phyloP scores from a whole-genome alignment of 2,329 filamentous ascomycete genomes.

The Scedosporium minutisporum region DNA sequence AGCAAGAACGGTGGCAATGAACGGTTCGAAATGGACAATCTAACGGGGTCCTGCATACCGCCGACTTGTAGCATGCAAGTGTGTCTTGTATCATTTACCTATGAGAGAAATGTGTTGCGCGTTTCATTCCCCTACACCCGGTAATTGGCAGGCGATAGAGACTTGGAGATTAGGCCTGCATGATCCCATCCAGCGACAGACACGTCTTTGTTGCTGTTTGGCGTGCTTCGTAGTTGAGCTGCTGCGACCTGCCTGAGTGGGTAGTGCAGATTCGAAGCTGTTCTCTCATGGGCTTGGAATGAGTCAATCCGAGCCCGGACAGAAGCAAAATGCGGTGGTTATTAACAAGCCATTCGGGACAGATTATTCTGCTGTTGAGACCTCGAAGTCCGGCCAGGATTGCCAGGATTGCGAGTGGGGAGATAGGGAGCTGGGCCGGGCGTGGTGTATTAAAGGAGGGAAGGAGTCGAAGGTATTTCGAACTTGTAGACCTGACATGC shows the following conservation, averaged over 20 bases:
- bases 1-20: conserved; percentile 2
- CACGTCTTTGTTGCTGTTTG: conserved; percentile 3
- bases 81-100: too few relatives aligned
- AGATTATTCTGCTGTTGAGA: background rate
- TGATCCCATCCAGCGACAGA: background rate
- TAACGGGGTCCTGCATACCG: background rate
- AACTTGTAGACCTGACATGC: background rate
- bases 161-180: background rate
- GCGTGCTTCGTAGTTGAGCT: background rate
- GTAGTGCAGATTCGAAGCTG: background rate
- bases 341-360: conserved; percentile 1
- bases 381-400: background rate
- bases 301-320: background rate
- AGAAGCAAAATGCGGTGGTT: background rate
- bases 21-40: background rate
- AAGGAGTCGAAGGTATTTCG: background rate
- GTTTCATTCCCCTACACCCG: background rate
- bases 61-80: background rate
- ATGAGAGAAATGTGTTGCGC: background rate
- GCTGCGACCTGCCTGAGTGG: background rate
- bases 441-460: background rate
- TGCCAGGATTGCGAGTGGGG: background rate
- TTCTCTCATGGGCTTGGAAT: background rate
- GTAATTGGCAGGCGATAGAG: background rate
- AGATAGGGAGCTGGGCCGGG: background rate